Conservation (phyloP, 1,284 basidiomycete species). For the Sanghuangporus sanghuang region DNA sequence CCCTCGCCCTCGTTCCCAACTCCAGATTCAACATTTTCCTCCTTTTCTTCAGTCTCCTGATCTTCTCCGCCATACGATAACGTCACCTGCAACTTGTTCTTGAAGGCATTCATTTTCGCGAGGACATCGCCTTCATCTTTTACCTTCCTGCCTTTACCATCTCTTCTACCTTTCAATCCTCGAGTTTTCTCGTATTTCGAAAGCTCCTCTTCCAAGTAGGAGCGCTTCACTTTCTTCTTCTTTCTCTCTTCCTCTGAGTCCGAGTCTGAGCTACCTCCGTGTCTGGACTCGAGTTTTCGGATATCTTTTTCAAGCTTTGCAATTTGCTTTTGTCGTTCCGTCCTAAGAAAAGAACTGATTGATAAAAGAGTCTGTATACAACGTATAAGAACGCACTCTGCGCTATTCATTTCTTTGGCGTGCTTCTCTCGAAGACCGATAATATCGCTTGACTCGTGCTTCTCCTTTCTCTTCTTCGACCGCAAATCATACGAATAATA, state of each 20-base stretch:
- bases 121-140: slow-evolving; percentile 75
- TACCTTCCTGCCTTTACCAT: slow-evolving; percentile 34
- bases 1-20: slow-evolving; percentile 8
- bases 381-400: slow-evolving; percentile 37
- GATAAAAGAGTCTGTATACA: not conserved
- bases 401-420: slow-evolving; percentile 57
- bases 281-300: slow-evolving; percentile 59
- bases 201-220: slow-evolving; percentile 74
- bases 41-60: slow-evolving; percentile 23
- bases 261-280: slow-evolving; percentile 37
- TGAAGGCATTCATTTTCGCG: slow-evolving; percentile 66
- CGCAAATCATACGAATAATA: not conserved
- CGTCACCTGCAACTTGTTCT: slow-evolving; percentile 57
- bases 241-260: slow-evolving; percentile 55
- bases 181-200: slow-evolving; percentile 70
- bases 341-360: not conserved
- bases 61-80: slow-evolving; percentile 30
- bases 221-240: slow-evolving; percentile 61
- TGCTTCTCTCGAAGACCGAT: slow-evolving; percentile 71
- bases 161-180: slow-evolving; percentile 54
- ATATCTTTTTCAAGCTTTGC: slow-evolving; percentile 86
- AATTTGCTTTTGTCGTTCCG: slow-evolving; percentile 47
- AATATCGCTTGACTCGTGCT: slow-evolving; percentile 45
- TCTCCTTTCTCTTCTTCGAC: slow-evolving; percentile 34
- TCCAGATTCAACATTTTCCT: slow-evolving; percentile 17